Conservation (phyloP, 306 rosid genomes). For the Malus sylvestris region DNA sequence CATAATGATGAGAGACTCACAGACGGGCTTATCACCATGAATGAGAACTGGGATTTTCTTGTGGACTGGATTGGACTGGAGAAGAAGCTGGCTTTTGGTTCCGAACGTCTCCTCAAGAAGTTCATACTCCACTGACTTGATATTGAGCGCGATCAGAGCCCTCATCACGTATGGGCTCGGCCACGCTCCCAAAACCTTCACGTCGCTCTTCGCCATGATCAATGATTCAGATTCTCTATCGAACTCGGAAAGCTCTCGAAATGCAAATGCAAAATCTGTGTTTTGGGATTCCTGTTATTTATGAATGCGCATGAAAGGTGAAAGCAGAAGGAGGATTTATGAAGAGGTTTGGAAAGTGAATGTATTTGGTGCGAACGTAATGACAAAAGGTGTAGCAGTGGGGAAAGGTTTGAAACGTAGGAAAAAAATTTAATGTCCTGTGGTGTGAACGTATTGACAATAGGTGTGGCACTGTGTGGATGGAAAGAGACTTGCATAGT, state of each 20-base stretch:
- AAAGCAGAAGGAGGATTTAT: not conserved
- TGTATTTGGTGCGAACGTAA: not conserved
- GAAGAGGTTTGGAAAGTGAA: not conserved
- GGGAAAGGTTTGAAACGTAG: not conserved
- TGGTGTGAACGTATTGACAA: too few species aligned
- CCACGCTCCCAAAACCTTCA: slow-evolving; percentile 53
- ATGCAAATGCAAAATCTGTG: not conserved
- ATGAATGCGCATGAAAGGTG: not conserved
- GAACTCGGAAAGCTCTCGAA: not conserved
- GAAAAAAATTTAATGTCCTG: not conserved
- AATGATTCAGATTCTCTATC: not conserved
- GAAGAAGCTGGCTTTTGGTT: slow-evolving; percentile 41
- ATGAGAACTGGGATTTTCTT: slow-evolving; percentile 56
- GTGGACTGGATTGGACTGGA: slow-evolving; percentile 49
- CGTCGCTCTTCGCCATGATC: slow-evolving; percentile 33
- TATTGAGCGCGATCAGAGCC: slow-evolving; percentile 35
- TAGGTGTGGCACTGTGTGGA: too few species aligned
- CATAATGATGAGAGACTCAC: slow-evolving; percentile 48
- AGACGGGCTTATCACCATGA: slow-evolving; percentile 39
- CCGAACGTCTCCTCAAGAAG: slow-evolving; percentile 26
- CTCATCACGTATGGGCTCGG: slow-evolving; percentile 39
- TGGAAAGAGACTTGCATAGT: too few species aligned
- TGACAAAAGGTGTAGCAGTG: not conserved
- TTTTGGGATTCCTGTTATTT: not conserved
- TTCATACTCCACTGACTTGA: slow-evolving; percentile 38